phyloP scores from a whole-genome alignment of 495 filamentous ascomycete genomes.

The Penicillium turbatum region DNA sequence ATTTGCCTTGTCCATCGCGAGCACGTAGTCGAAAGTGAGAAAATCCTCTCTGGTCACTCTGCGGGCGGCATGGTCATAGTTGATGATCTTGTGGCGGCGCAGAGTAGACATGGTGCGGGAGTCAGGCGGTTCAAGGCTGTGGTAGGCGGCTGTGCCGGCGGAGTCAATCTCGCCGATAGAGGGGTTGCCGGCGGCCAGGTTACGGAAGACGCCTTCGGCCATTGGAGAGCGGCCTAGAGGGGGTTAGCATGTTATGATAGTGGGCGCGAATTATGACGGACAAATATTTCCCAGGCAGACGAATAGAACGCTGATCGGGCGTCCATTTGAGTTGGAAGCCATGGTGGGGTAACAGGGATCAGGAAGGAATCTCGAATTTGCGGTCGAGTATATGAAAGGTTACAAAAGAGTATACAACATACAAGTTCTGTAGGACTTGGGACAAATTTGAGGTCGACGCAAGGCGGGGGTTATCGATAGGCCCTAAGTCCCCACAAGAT shows the following conservation, averaged over 20 bases:
- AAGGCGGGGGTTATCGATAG: constrained; percentile 16
- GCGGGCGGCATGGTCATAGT: constrained; percentile 74
- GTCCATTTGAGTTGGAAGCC: constrained; percentile 16
- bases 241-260: constrained; percentile 5
- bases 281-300: constrained; percentile 98
- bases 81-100: constrained; percentile 62
- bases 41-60: constrained; percentile 73
- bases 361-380: background rate
- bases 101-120: constrained; percentile 81
- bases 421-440: background rate
- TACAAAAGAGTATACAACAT: background rate
- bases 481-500: constrained; percentile 2
- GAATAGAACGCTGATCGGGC: constrained; percentile 75
- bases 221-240: constrained; percentile 68
- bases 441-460: background rate
- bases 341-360: constrained; percentile 10
- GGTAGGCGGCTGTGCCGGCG: constrained; percentile 85
- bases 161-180: constrained; percentile 74
- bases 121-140: constrained; percentile 68
- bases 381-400: background rate
- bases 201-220: constrained; percentile 89
- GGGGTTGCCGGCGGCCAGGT: constrained; percentile 54
- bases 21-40: constrained; percentile 79
- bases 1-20: constrained; percentile 93
- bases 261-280: constrained; percentile 29